Evolutionary conservation across 805 yeast species (phyloP), one percentile per base, ranked within the genome.

Genomic region (Hanseniaspora pseudoguilliermondii): DNA sequence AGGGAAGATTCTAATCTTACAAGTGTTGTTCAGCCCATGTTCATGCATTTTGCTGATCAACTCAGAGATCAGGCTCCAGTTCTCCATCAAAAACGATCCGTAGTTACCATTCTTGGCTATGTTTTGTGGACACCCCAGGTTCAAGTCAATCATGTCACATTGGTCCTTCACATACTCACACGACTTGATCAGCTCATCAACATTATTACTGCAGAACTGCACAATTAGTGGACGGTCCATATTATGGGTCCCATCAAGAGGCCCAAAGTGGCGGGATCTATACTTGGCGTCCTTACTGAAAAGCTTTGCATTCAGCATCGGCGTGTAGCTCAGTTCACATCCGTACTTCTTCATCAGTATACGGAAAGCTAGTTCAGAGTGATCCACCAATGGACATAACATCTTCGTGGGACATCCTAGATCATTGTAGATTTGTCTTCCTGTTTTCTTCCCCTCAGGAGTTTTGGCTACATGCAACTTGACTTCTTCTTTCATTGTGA

Each of bases 341-440:
- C 99, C 99, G 63, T 90, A 84, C 58, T 77, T 74, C 56, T 97
- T 76, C 3, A 95, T 85, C 16, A 93, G 72, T 18, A 86, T 77
- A 60, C 99, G 75, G 97, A 97, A 93, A 1, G 95, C 97, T 20
- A 93, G 75, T 65, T 93, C 99, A 3, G 91, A 82, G 61, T 89
- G 97, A 68, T 93, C 99, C 20, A 93, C 99, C 97, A 93, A 91
- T 1, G 99, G 99, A 3, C 97, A 98, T 21, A 93, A 93, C 27
- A 93, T 83, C 60, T 84, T 86, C 50, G 74, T 78, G 2, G 98
- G 98, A 23, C 70, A 63, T 0, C 93, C 93, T 16, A 91, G 72
- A 15, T 77, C 69, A 46, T 85, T 76, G 66, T 72, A 91, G 1
- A 93, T 75, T 49, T 77, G 80, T 58, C 95, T 74, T 1, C 97